Percentiles rank a stretch among this genome's conserved stretches.
Evolutionary conservation across 1,139 yeast species (phyloP).

Genomic region (Saccharomyces hybrid): DNA sequence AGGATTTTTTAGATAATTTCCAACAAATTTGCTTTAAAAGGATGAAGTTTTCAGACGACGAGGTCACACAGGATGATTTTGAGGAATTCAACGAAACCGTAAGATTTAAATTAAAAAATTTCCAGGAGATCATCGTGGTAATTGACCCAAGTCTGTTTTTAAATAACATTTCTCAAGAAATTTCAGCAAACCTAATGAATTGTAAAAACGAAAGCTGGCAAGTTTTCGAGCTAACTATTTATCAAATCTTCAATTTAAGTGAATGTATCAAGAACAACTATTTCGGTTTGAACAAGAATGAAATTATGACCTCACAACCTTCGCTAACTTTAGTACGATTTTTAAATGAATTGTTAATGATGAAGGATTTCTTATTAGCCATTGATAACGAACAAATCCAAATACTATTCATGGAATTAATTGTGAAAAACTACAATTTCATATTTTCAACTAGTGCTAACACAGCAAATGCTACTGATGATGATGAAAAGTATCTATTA

Average conservation of each 20-base stretch:
- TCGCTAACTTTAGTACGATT: slow-evolving; percentile 46
- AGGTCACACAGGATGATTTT: slow-evolving; percentile 58
- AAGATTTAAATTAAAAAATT: slow-evolving; percentile 60
- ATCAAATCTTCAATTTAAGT: slow-evolving; percentile 67
- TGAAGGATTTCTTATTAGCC: slow-evolving; percentile 37
- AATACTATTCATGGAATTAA: slow-evolving; percentile 71
- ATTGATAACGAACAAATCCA: slow-evolving; percentile 74
- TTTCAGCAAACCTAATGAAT: slow-evolving; percentile 45
- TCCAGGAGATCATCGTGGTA: slow-evolving; percentile 80
- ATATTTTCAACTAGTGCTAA: slow-evolving; percentile 29
- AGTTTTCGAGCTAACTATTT: slow-evolving; percentile 77
- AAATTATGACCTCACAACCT: slow-evolving; percentile 57
- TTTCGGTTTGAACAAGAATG: slow-evolving; percentile 57
- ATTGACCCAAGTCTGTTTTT: slow-evolving; percentile 67
- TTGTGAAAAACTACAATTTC: slow-evolving; percentile 69
- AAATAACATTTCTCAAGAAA: slow-evolving; percentile 59
- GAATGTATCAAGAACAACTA: slow-evolving; percentile 73
- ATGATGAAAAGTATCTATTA: slow-evolving; percentile 50
- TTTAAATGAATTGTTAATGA: slow-evolving; percentile 43
- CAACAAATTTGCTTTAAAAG: slow-evolving; percentile 66
- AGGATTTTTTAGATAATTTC: slow-evolving; percentile 51
- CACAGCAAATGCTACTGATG: slow-evolving; percentile 31
- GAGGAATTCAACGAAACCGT: slow-evolving; percentile 70
- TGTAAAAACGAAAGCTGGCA: slow-evolving; percentile 51
- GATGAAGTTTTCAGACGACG: slow-evolving; percentile 74